Base-by-base conservation (phyloP, 2,329 filamentous ascomycete species). In the Xylaria sp. region DNA sequence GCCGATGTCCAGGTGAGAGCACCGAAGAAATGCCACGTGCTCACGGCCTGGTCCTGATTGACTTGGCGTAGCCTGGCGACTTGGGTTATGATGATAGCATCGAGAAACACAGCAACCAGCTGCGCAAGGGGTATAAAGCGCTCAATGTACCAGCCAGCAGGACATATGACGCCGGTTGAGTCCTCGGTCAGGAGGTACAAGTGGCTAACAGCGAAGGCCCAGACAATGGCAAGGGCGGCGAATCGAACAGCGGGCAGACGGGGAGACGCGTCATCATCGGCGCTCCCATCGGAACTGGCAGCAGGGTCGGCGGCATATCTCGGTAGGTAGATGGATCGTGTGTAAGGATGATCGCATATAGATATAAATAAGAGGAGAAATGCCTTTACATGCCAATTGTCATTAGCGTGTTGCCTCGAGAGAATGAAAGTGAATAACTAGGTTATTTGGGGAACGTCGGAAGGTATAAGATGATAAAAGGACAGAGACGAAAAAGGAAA, bases 331-430 rank as follows among this genome's bases (percentile, higher is more conserved):
- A 72, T 64, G 20, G 73, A 62, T 23, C 72, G 75, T 10, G 71
- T 59, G 3, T 73, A 70, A 25, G 73, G 63, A 25, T 70, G 46
- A 23, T 74, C 69, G 66, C 76, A 70, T 54, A 79, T 20, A 10
- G 73, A 67, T 39, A 78, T 52, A 41, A 77, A 65, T 51, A 76
- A 74, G 2, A 77, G 80, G 8, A 81, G 74, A 62, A 81, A 78
- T 5, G 77, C 73, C 80, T 81, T 59, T 18, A 52, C 13, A 9
- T 55, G 3, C 56, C 15, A 3, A 41, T 6, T 9, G 31, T 20
- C 5, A 15, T 64, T 25, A 65, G 56, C 39, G 34, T 6, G 12
- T 51, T 37, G 34, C 25, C 20, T 57, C 28, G 28, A 55, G 25
- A 54, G 13, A n/a, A 9, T 20, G 18, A 15, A 13, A 6, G 7